Evolutionary conservation across 2,329 filamentous ascomycete species (phyloP).

Genomic region (Ophiosphaerella korrae): DNA sequence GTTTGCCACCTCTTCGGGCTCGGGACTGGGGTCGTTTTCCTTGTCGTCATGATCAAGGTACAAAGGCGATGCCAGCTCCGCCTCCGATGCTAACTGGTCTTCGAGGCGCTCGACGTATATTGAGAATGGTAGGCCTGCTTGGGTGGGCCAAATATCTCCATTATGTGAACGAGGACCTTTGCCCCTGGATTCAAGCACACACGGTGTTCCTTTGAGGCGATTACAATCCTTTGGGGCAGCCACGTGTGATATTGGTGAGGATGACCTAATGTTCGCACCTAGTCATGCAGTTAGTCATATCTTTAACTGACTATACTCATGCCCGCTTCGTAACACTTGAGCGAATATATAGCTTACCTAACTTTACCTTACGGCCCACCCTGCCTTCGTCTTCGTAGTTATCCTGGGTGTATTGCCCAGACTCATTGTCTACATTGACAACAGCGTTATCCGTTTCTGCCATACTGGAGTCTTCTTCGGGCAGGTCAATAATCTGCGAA

Average conservation of each 20-base stretch:
- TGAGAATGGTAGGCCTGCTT: slow-evolving; percentile 15
- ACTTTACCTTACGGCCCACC: neutral
- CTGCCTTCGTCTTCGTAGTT: no score
- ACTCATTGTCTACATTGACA: no score
- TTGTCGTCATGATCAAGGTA: slow-evolving; percentile 29
- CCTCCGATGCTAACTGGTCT: slow-evolving; percentile 22
- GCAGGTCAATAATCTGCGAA: no score
- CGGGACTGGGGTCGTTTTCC: slow-evolving; percentile 18
- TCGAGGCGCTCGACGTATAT: slow-evolving; percentile 24
- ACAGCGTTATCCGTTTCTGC: no score
- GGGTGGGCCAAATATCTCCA: slow-evolving; percentile 11
- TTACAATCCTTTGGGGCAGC: neutral
- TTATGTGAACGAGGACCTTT: slow-evolving; percentile 9
- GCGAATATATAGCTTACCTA: neutral
- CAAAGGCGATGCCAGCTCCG: slow-evolving; percentile 20
- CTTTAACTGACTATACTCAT: no score
- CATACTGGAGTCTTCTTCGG: no score
- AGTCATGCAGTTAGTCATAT: neutral
- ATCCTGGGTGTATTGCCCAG: no score
- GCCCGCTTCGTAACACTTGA: no score
- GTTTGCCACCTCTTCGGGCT: slow-evolving; percentile 3
- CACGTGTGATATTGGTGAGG: neutral
- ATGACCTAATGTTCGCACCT: neutral
- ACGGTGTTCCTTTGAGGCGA: slow-evolving; percentile 4
- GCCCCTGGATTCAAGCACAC: slow-evolving; percentile 4